Percentiles rank a stretch among this genome's conserved stretches.
These are phyloP conservation scores for Phytophthora tubulina DNA, from an alignment of 352 stramenopile genomes.

Conservation along the genomic window DNA sequence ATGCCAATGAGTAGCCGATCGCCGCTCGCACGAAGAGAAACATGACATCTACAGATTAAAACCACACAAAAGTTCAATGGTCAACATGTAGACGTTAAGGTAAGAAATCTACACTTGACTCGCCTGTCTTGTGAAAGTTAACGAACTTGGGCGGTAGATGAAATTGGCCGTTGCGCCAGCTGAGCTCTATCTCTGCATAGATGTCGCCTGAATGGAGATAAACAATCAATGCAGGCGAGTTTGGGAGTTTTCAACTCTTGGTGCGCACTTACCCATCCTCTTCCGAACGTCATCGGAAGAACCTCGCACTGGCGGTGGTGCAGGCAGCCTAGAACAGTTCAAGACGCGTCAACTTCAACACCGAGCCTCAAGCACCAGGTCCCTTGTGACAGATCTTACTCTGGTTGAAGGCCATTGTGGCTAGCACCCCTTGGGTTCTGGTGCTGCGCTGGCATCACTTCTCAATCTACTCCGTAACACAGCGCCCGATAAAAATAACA, in stretches of 20 bases:
- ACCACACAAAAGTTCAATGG: neutral
- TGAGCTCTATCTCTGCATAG: conserved; percentile 73
- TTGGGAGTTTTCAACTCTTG: neutral
- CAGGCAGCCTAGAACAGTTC: conserved; percentile 17
- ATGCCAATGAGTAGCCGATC: conserved; percentile 72
- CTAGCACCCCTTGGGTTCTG: conserved; percentile 9
- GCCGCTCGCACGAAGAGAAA: conserved; percentile 75
- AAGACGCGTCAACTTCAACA: conserved; percentile 2
- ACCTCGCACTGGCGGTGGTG: conserved; percentile 16
- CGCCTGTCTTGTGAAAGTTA: conserved; percentile 70
- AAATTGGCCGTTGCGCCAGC: conserved; percentile 54
- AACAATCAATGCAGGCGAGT: neutral
- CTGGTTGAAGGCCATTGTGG: conserved; percentile 13
- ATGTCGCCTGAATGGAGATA: conserved; percentile 55
- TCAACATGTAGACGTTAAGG: neutral
- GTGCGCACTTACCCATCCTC: conserved; percentile 47
- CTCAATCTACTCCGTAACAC: neutral
- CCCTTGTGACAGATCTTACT: conserved; percentile 15
- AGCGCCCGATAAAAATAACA: conserved; percentile 36
- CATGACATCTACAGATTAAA: conserved; percentile 63
- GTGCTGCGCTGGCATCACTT: conserved; percentile 15
- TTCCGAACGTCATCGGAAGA: conserved; percentile 54
- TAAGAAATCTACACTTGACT: neutral
- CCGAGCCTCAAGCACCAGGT: neutral
- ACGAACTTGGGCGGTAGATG: conserved; percentile 76